Evolutionary conservation across 2,329 filamentous ascomycete species (phyloP), one percentile per base, ranked within the genome.

Genomic region (Phialocephala subalpina): DNA sequence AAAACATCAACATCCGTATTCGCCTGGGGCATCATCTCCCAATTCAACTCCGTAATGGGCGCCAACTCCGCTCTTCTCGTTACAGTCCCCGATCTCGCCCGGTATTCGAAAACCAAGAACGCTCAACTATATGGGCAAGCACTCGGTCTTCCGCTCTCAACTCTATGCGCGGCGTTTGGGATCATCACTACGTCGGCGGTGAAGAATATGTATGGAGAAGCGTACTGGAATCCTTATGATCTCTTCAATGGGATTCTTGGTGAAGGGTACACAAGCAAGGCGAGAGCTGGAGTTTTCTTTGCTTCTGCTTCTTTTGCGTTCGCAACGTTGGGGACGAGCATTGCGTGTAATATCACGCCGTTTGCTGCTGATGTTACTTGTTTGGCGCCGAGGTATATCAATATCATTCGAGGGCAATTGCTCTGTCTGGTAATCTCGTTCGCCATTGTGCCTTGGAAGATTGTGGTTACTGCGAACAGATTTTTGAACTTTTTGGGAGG

Each of bases 371-470:
- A 87, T 73, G 78, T 87, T 60, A 83, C 82, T 3, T 81, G 82
- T 2, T 78, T 87, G 2, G 78, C 81, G 56, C 84, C 85, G 1
- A 76, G 77, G 29, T 85, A 80, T 71, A 73, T 87, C 69, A 85
- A 86, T 9, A 84, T 87, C 71, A 79, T 78, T 7, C 81, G 85
- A 27, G 85, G 85, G 11, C 83, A 83, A 66, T 74, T 87, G 45
- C 74, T 87, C 36, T 82, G 83, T 16, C 83, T 83, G 2, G 47
- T 87, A 3, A 75, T 86, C 25, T 75, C 73, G 0, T 83, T 82
- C 35, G 88, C 85, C 84, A 80, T 81, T 6, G 85, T 87, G 2
- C 86, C 86, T 1, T 90, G 87, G 87, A 88, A 87, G 76, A 89
- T 90, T 63, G 78, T 89, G n/a, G 80, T 76, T 45, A 86, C 83